phyloP scores from a whole-genome alignment of 257 asterid genomes.

The Anisodus acutangulus region DNA sequence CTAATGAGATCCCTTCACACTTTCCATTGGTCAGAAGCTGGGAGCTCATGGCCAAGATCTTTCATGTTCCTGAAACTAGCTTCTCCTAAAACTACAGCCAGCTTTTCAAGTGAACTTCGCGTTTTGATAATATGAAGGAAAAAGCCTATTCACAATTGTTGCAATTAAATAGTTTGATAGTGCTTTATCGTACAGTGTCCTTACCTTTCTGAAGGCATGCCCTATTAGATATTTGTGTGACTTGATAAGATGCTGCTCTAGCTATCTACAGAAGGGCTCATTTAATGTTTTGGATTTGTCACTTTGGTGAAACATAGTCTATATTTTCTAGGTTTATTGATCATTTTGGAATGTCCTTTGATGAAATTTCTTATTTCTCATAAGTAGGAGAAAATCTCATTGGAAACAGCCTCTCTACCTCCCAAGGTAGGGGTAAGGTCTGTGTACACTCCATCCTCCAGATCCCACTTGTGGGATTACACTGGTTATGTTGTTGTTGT shows the following conservation, averaged over 20 bases:
- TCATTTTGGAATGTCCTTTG: not conserved
- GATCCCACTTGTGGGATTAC: too few relatives aligned
- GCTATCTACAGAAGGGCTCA: not conserved
- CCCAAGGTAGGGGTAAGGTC: too few relatives aligned
- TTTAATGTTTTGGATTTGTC: not conserved
- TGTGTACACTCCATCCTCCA: too few relatives aligned
- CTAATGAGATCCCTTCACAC: constrained; percentile 2
- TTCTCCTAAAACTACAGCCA: not conserved
- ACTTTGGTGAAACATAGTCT: too few relatives aligned
- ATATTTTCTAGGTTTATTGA: not conserved
- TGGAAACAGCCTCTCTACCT: too few relatives aligned
- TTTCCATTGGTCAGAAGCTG: constrained; percentile 19
- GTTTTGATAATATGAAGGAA: not conserved
- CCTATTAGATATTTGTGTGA: not conserved
- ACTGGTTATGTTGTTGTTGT: too few relatives aligned
- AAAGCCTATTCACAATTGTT: not conserved
- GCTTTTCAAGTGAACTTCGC: not conserved
- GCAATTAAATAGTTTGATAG: not conserved
- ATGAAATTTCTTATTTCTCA: not conserved
- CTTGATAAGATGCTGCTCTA: not conserved
- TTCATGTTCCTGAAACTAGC: constrained; percentile 14
- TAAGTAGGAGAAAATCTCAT: not conserved
- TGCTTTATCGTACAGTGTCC: not conserved
- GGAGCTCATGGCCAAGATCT: not conserved
- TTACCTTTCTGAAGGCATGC: not conserved